phyloP scores from a whole-genome alignment of 1,139 yeast genomes.

The Scheffersomyces illinoinensis region DNA sequence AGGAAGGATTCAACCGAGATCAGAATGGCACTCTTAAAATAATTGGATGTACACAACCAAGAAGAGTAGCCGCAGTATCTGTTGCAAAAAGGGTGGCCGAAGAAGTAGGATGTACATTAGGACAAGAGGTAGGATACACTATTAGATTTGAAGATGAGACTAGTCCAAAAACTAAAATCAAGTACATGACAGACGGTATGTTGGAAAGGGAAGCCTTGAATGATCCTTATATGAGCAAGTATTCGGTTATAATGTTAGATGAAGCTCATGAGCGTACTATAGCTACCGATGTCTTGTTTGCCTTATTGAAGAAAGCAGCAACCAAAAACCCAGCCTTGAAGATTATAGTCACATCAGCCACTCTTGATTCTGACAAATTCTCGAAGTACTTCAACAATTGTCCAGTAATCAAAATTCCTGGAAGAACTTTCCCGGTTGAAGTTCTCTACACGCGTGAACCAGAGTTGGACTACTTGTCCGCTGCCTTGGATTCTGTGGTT shows the following conservation, averaged over 20 bases:
- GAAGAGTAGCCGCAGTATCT: slow-evolving; percentile 72
- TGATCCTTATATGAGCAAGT: slow-evolving; percentile 71
- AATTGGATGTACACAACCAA: slow-evolving; percentile 74
- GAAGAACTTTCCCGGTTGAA: slow-evolving; percentile 88
- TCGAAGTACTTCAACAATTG: slow-evolving; percentile 75
- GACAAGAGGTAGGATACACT: slow-evolving; percentile 68
- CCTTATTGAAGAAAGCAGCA: slow-evolving; percentile 75
- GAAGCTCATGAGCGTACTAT: slow-evolving; percentile 97
- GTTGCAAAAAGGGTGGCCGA: slow-evolving; percentile 70
- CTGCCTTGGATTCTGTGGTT: slow-evolving; percentile 76
- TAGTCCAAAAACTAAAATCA: slow-evolving; percentile 54
- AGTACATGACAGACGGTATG: slow-evolving; percentile 93
- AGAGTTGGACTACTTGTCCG: slow-evolving; percentile 80
- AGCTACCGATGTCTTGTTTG: slow-evolving; percentile 90
- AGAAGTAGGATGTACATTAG: slow-evolving; percentile 59
- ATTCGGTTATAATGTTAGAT: slow-evolving; percentile 86
- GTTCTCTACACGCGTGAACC: slow-evolving; percentile 76
- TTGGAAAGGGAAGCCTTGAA: slow-evolving; percentile 76
- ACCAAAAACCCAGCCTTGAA: slow-evolving; percentile 69
- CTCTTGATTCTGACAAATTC: slow-evolving; percentile 82
- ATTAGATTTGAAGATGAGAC: slow-evolving; percentile 66
- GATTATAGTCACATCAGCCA: slow-evolving; percentile 88
- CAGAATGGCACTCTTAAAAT: slow-evolving; percentile 33
- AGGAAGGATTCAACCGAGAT: slow-evolving; percentile 33
- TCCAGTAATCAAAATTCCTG: slow-evolving; percentile 83